Evolutionary conservation across 352 stramenopile genomes (phyloP).

Genomic region (Phytopythium helicoides): DNA sequence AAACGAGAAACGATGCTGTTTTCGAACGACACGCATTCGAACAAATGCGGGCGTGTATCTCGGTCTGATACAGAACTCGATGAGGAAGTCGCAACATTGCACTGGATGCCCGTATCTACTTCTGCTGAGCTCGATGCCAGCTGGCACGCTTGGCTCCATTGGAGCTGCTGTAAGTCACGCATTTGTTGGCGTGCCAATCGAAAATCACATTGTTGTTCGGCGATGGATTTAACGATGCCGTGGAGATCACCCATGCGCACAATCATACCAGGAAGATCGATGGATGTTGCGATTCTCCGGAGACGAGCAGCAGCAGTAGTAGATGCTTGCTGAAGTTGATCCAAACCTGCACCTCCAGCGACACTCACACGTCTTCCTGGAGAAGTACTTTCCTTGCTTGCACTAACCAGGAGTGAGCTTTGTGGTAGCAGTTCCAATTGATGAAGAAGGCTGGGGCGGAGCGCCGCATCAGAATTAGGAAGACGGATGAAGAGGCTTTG

Average conservation of each 20-base stretch:
- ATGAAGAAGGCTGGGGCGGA: slow-evolving; percentile 36
- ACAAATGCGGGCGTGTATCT: slow-evolving; percentile 49
- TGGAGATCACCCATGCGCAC: background rate
- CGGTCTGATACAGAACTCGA: background rate
- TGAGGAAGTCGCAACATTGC: background rate
- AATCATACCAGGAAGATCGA: background rate
- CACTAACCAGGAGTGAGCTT: slow-evolving; percentile 24
- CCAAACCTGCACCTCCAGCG: slow-evolving; percentile 3
- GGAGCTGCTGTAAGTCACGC: slow-evolving; percentile 30
- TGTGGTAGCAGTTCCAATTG: slow-evolving; percentile 43
- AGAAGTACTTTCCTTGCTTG: slow-evolving; percentile 3
- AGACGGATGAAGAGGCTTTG: too few relatives aligned
- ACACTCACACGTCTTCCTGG: slow-evolving; percentile 10
- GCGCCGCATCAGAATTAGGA: background rate
- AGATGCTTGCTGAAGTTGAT: slow-evolving; percentile 1
- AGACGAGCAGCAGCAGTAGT: background rate
- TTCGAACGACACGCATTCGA: slow-evolving; percentile 56
- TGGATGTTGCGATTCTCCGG: background rate
- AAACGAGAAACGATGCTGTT: slow-evolving; percentile 53
- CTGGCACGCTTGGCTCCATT: slow-evolving; percentile 54
- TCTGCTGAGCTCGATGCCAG: slow-evolving; percentile 13
- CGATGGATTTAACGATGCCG: background rate
- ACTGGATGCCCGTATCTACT: background rate
- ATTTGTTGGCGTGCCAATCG: slow-evolving; percentile 7
- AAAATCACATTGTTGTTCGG: background rate